These are phyloP conservation scores for Haplographium delicatum DNA, from an alignment of 495 filamentous ascomycete genomes.

Conservation along the genomic window DNA sequence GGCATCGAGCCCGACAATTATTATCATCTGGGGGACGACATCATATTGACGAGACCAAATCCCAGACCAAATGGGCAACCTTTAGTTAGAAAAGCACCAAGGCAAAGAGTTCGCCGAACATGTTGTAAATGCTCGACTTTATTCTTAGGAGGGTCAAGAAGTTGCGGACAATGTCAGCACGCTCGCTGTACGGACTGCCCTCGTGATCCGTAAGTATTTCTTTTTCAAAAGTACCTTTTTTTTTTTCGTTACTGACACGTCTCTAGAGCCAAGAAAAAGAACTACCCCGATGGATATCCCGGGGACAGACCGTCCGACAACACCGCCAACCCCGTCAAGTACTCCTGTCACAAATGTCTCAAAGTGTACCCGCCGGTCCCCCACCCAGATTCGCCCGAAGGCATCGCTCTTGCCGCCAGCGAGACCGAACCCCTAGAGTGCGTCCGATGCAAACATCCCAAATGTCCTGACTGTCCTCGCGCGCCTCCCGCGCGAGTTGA, in stretches of 20 bases:
- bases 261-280: conserved; percentile 61
- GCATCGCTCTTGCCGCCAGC: conserved; percentile 14
- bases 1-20: conserved; percentile 22
- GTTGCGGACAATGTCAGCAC: conserved; percentile 70
- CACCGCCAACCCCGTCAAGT: conserved; percentile 43
- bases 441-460: conserved; percentile 55
- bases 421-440: conserved; percentile 40
- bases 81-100: conserved; percentile 57
- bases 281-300: conserved; percentile 73
- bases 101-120: conserved; percentile 65
- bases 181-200: conserved; percentile 76
- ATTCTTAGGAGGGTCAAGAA: conserved; percentile 53
- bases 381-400: conserved; percentile 18
- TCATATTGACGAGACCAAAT: conserved; percentile 54
- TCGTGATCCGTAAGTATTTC: conserved; percentile 65
- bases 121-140: conserved; percentile 70
- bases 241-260: conserved; percentile 25
- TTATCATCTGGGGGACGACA: conserved; percentile 26
- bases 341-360: conserved; percentile 60
- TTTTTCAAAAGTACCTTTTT: too few relatives aligned
- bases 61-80: conserved; percentile 62
- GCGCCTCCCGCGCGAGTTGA: conserved; percentile 48
- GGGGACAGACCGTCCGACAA: conserved; percentile 50
- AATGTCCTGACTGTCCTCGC: conserved; percentile 41
- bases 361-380: conserved; percentile 38